These are phyloP conservation scores for Pseudogymnoascus sp. DNA, from an alignment of 2,329 filamentous ascomycete species.

Conservation along the genomic window DNA sequence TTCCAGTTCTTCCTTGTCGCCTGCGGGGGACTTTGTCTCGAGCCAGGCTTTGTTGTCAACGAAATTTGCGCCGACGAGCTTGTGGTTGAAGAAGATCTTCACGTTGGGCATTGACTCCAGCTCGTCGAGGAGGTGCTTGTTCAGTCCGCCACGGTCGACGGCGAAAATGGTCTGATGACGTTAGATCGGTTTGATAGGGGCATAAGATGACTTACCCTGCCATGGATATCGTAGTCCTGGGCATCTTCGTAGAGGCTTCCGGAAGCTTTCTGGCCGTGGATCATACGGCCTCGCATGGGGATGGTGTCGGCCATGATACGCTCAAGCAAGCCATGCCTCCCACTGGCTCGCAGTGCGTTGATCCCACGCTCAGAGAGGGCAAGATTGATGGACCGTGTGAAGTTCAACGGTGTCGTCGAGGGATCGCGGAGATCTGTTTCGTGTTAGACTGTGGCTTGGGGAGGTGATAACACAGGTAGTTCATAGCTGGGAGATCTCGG, in stretches of 20 bases:
- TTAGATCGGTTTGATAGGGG: neutral
- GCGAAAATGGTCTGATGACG: constrained; percentile 64
- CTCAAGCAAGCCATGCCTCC: constrained; percentile 59
- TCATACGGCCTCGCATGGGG: constrained; percentile 95
- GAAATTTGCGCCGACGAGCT: constrained; percentile 85
- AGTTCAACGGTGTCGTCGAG: constrained; percentile 77
- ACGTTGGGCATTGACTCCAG: constrained; percentile 82
- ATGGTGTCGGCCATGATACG: constrained; percentile 70
- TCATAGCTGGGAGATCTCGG: neutral
- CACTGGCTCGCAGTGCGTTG: constrained; percentile 69
- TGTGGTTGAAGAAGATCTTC: constrained; percentile 85
- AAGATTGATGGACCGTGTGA: constrained; percentile 97
- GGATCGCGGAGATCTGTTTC: constrained; percentile 73
- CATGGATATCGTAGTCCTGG: constrained; percentile 87
- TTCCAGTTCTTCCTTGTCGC: constrained; percentile 56
- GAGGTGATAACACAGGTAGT: neutral
- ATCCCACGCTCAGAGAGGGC: constrained; percentile 91
- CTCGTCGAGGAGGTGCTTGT: constrained; percentile 74
- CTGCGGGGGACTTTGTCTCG: constrained; percentile 41
- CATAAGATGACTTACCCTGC: constrained; percentile 51
- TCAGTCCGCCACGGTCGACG: constrained; percentile 75
- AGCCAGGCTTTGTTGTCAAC: constrained; percentile 76
- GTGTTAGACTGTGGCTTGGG: neutral
- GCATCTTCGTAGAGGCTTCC: constrained; percentile 65
- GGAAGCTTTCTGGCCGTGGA: constrained; percentile 61